Conservation (phyloP, 257 asterid genomes). For the Leonotis leonurus region DNA sequence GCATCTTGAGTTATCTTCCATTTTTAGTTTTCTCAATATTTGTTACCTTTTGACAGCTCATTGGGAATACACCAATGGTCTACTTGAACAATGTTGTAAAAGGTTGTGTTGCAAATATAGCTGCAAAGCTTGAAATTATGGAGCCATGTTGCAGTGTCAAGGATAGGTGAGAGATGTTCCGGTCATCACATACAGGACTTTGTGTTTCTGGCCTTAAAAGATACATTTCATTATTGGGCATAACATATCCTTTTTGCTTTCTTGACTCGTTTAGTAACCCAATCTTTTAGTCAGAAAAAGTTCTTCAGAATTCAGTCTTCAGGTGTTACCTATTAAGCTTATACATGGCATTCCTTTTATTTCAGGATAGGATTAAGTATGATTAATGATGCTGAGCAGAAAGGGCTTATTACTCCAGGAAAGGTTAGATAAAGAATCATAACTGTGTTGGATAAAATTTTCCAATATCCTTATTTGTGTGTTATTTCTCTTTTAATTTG, state of each 20-base stretch:
- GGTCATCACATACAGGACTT: conserved; percentile 2
- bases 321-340: conserved; percentile 4
- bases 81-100: conserved; percentile 71
- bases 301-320: neutral
- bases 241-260: neutral
- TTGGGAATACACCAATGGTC: conserved; percentile 98
- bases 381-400: conserved; percentile 91
- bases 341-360: conserved; percentile 14
- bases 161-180: conserved; percentile 59
- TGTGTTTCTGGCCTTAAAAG: neutral
- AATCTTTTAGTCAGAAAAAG: too few species aligned
- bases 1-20: neutral
- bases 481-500: neutral
- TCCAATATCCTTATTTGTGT: neutral
- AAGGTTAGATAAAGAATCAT: conserved; percentile 45
- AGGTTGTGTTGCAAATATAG: conserved; percentile 84
- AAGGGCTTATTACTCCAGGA: conserved; percentile 84
- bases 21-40: conserved; percentile 4
- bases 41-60: conserved; percentile 48
- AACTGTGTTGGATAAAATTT: neutral
- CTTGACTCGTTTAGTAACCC: neutral
- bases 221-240: too few species aligned
- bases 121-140: conserved; percentile 95
- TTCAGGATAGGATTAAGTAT: conserved; percentile 92
- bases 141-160: conserved; percentile 98